Percentiles rank a stretch among this genome's conserved stretches.
phyloP scores from a whole-genome alignment of 225 moss, liverwort and hornwort genomes.

The Antitrichia curtipendula region DNA sequence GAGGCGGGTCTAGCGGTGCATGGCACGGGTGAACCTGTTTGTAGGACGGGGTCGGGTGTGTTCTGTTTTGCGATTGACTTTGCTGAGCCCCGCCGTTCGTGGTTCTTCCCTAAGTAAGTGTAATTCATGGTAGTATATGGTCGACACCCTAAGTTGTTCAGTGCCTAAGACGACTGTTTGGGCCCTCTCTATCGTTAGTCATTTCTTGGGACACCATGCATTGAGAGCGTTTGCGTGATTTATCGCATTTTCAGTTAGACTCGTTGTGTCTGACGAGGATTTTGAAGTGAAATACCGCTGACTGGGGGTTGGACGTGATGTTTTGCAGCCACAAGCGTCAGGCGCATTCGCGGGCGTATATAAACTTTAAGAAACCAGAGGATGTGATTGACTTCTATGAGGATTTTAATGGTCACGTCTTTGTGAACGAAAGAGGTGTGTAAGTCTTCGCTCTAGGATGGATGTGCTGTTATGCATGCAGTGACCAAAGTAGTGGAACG shows the following conservation, averaged over 20 bases:
- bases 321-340: constrained; percentile 65
- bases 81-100: not conserved
- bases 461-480: not conserved
- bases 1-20: not conserved
- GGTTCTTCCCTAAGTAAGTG: not conserved
- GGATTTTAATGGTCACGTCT: constrained; percentile 73
- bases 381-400: constrained; percentile 81
- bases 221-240: not conserved
- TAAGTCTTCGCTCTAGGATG: not conserved
- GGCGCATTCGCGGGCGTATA: constrained; percentile 66
- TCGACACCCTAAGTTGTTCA: not conserved
- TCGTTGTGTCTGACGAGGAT: not conserved
- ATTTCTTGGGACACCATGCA: not conserved
- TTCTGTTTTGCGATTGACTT: not conserved
- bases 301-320: not conserved
- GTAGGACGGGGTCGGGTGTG: not conserved
- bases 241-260: not conserved
- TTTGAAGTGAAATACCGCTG: not conserved
- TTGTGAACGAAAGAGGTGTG: constrained; percentile 82
- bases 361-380: constrained; percentile 85
- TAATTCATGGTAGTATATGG: not conserved
- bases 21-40: not conserved
- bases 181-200: not conserved
- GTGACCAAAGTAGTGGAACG: not conserved
- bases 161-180: not conserved